phyloP scores from a whole-genome alignment of 202 grass and related monocot genomes.

The Elaeis oleifera region DNA sequence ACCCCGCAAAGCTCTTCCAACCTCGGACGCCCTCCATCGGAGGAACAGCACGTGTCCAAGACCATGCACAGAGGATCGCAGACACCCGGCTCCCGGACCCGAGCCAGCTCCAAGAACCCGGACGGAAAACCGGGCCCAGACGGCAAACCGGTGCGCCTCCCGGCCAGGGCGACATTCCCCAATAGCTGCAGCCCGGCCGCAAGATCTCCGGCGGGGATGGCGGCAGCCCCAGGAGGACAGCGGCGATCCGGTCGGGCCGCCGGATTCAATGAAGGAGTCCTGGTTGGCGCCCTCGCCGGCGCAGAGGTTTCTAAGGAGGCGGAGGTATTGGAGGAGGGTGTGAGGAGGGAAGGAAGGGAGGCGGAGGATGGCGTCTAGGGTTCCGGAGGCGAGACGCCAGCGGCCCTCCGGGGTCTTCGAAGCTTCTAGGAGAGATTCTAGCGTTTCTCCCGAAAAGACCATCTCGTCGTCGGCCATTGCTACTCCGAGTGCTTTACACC shows the following conservation, averaged over 20 bases:
- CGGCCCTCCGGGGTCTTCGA: conserved; percentile 53
- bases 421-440: conserved; percentile 40
- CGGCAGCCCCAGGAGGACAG: conserved; percentile 21
- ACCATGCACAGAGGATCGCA: conserved; percentile 83
- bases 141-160: conserved; percentile 53
- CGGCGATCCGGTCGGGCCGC: conserved; percentile 30
- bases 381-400: conserved; percentile 30
- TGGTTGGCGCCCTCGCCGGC: conserved; percentile 60
- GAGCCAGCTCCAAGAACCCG: conserved; percentile 34
- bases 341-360: conserved; percentile 24
- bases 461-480: conserved; percentile 16
- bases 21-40: conserved; percentile 36
- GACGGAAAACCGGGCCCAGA: conserved; percentile 58
- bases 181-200: conserved; percentile 56
- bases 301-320: conserved; percentile 79
- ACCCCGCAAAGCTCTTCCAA: conserved; percentile 45
- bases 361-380: conserved; percentile 32
- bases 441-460: conserved; percentile 23
- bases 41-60: conserved; percentile 75
- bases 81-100: conserved; percentile 39
- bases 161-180: conserved; percentile 51
- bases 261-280: conserved; percentile 41
- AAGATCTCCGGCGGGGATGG: conserved; percentile 23
- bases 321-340: conserved; percentile 46
- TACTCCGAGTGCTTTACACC: no score